Base-by-base conservation (phyloP, 352 stramenopile species). In the Phytophthora citrophthora region DNA sequence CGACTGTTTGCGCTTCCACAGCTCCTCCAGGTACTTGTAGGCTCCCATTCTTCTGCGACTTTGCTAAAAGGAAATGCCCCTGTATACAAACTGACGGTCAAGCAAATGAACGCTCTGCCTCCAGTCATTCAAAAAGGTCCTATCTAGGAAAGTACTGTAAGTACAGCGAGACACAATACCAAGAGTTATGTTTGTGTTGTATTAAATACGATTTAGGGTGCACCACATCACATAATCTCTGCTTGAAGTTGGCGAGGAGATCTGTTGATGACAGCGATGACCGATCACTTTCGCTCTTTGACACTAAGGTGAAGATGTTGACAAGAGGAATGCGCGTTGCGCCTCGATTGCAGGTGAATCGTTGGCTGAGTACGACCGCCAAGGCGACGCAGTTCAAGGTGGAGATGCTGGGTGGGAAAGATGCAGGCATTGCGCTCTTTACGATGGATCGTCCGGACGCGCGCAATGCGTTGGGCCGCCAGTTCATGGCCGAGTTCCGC, bases 1-100 rank as follows among this genome's bases (percentile, higher is more conserved):
- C 83, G 92, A 98, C 88, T 99, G 98, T 96, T 99, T 99, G 76
- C 99, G 98, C 89, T 98, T 98, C 97, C 97, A 99, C 39, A 99
- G 76, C 87, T 99, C 98, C 85, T 99, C 96, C 76, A 99, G 90
- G 83, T 99, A 99, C 90, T 99, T 99, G 96, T 99, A 99, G 60
- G 96, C 97, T 91, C 97, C 97, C 98, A 99, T 99, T 69, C 65
- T 83, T 83, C 61, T 60, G 32, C 65, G 65, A 76, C 73, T 77
- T 85, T 86, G 71, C 72, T 77, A 68, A 75, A 73, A 68, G 24
- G 61, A 68, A 68, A 64, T 64, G 45, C 5, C 39, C 20, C 40
- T 1, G 29, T 34, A 38, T 29, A 46, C 24, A 44, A 38, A 43
- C 2, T n/a, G 5, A 13, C 12, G 29, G 45, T 44, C 5, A 18